Base-by-base conservation (phyloP, 2,329 filamentous ascomycete species). In the Trichoderma brevicompactum region DNA sequence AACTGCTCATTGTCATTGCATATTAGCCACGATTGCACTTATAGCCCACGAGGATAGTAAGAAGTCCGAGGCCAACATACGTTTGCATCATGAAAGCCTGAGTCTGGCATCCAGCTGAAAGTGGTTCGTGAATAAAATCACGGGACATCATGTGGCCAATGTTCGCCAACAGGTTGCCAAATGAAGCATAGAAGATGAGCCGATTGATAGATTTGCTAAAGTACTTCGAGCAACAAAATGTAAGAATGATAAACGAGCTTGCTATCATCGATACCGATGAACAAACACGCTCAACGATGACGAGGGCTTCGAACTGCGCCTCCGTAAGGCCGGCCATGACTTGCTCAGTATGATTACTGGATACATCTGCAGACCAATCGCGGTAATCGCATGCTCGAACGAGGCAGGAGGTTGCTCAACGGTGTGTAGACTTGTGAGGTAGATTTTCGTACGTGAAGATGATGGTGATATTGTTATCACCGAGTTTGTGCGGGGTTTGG, bases 141-240 rank as follows among this genome's bases (percentile, higher is more conserved):
- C 82, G 81, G 0, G 87, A 86, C 68, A 92, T 89, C 15, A 92
- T 73, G 0, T 89, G 90, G 1, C 85, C 89, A 19, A 89, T 82
- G 74, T 91, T 94, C 65, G 86, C 85, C 74, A 92, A 80, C 68
- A 93, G 80, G 72, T 94, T 94, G 5, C 91, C 91, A 72, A 90
- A 88, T 0, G 89, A 89, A 2, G 91, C 91, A 74, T 89, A 94
- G 76, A 94, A 93, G 13, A 93, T 87, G 0, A 94, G 82, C 13
- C 91, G 83, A 73, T 94, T 94, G 78, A 94, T 92, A 19, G 91
- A 89, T 73, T 92, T 93, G 70, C 89, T 89, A 73, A 94, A 94
- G 5, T 83, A 82, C 8, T 81, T 82, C 34, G 87, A 90, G 23
- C 76, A 74, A 38, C 84, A 77, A 72, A 92, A 94, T 1, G 89